Base-by-base conservation (phyloP, 495 filamentous ascomycete genomes). In the Staphylotrichum longicolle region DNA sequence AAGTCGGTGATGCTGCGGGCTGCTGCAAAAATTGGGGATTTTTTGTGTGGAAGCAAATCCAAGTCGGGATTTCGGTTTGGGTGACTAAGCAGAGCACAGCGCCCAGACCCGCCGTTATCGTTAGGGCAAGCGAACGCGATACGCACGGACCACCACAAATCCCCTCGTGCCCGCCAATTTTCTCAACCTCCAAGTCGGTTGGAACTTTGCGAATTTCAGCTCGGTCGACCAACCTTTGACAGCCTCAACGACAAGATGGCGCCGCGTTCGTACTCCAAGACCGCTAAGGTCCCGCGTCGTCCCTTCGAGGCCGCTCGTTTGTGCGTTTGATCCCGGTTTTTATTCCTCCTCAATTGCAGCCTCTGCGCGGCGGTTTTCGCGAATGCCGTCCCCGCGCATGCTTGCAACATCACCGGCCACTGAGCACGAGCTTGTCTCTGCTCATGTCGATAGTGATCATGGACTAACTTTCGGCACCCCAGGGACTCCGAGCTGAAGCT, bases 401-500 rank as follows among this genome's bases (percentile, higher is more conserved):
- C 68, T 60, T 52, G 61, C 59, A 66, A 55, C 76, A 79, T 82
- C 84, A 78, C 85, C 87, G 91, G 88, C 93, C 94, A 98, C 90
- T 97, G 86, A 93, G 85, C 83, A 84, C 74, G 91, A 96, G 94
- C 93, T 88, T 91, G 93, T 82, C 91, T 92, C 89, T 89, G 85
- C 84, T 93, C 82, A 97, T 76, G 93, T 96, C 94, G 91, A 87
- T 82, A 78, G 87, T 84, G 80, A 83, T 76, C 67, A 49, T 70
- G 70, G 64, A 75, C 75, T 76, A 70, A 81, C 77, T 66, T 68
- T 71, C 57, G 74, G 77, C 64, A 68, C 72, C 66, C 64, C 84
- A 98, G 95, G 84, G 94, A 98, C 85, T 90, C 92, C 73, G 94
- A 98, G 82, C 82, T 98, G 82, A 98, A 98, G 88, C 86, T 91